These are phyloP conservation scores for Pyrrhoderma noxium DNA, from an alignment of 1,284 basidiomycete species.

Conservation along the genomic window DNA sequence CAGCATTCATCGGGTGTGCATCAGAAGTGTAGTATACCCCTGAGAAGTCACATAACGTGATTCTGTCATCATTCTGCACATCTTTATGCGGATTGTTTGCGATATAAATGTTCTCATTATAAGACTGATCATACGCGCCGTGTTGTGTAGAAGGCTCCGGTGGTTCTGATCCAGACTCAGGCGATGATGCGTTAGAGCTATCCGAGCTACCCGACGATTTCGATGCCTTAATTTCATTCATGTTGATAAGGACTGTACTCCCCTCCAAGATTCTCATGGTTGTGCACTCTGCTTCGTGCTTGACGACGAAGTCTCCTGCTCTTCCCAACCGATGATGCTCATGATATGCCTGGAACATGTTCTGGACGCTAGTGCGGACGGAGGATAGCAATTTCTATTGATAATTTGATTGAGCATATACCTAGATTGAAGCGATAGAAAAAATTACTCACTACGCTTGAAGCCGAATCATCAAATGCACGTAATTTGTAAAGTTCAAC, in stretches of 20 bases:
- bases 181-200: constrained; percentile 7
- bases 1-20: not conserved
- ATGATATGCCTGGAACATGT: constrained; percentile 9
- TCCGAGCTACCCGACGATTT: not conserved
- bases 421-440: not conserved
- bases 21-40: constrained; percentile 8
- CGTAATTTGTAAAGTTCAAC: constrained; percentile 12
- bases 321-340: not conserved
- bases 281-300: constrained; percentile 5
- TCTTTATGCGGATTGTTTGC: not conserved
- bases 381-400: constrained; percentile 10
- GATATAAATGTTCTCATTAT: not conserved
- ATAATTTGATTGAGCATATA: not conserved
- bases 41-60: constrained; percentile 11
- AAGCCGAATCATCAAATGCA: constrained; percentile 3
- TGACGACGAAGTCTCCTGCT: not conserved
- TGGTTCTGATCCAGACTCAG: constrained; percentile 6
- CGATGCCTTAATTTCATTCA: constrained; percentile 2
- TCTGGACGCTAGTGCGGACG: constrained; percentile 5
- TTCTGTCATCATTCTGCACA: not conserved
- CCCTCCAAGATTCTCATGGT: constrained; percentile 15
- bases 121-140: not conserved
- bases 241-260: constrained; percentile 11
- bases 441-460: constrained; percentile 6
- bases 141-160: not conserved